phyloP scores from a whole-genome alignment of 1,284 basidiomycete species.

The Pseudozyma flocculosa region DNA sequence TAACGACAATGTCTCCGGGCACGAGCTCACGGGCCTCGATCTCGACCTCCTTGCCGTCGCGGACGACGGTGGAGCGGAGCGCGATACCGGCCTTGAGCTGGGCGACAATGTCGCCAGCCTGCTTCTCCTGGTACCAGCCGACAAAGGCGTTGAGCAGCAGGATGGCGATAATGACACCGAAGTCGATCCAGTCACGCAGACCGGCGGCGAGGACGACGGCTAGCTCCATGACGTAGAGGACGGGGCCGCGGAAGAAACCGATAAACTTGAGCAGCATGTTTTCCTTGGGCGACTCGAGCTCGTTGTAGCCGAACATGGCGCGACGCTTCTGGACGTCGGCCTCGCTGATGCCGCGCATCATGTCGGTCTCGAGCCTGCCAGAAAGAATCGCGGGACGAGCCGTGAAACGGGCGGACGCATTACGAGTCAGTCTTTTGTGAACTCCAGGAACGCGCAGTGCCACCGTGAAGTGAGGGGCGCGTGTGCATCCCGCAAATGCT shows the following conservation, averaged over 20 bases:
- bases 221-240: conserved; percentile 60
- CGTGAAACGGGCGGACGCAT: too few relatives aligned
- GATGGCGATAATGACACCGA: conserved; percentile 63
- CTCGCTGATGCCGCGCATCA: conserved; percentile 60
- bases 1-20: conserved; percentile 63
- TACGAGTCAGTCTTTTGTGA: too few relatives aligned
- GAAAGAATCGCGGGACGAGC: not conserved
- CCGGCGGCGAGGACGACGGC: conserved; percentile 59
- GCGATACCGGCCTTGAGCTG: conserved; percentile 66
- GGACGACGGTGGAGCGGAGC: conserved; percentile 61
- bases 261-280: conserved; percentile 63
- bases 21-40: conserved; percentile 65
- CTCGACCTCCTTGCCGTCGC: conserved; percentile 61
- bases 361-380: conserved; percentile 62
- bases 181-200: conserved; percentile 62
- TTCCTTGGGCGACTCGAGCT: conserved; percentile 56
- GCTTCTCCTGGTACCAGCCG: conserved; percentile 66
- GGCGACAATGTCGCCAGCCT: conserved; percentile 63
- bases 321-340: conserved; percentile 59
- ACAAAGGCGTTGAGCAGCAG: conserved; percentile 63
- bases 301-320: conserved; percentile 58
- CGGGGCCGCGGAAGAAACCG: conserved; percentile 59
- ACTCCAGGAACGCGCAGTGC: too few relatives aligned
- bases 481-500: too few relatives aligned
- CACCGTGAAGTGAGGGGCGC: too few relatives aligned